Conservation (phyloP, 2,329 filamentous ascomycete genomes). For the Venturia aucupariae region DNA sequence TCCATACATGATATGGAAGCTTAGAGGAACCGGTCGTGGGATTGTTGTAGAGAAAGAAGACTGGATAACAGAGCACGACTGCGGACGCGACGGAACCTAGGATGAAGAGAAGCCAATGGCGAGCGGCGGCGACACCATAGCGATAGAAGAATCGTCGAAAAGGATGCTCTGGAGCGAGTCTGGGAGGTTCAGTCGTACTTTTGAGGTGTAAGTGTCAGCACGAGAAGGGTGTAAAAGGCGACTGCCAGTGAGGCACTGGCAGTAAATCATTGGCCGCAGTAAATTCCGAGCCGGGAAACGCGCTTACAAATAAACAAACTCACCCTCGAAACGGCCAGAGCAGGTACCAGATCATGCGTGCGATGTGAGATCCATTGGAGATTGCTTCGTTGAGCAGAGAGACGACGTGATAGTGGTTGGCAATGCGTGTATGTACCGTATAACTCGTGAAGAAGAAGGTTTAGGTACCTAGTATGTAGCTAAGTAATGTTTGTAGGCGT, state of each 20-base stretch:
- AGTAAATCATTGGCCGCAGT: not conserved
- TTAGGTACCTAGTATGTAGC: too few relatives aligned
- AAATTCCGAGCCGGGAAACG: not conserved
- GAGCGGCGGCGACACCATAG: conserved; percentile 61
- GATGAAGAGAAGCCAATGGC: conserved; percentile 65
- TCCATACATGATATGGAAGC: conserved; percentile 74
- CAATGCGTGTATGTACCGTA: too few relatives aligned
- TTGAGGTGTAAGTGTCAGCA: conserved; percentile 26
- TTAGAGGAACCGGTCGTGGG: conserved; percentile 62
- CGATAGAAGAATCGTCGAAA: conserved; percentile 55
- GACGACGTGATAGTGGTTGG: not conserved
- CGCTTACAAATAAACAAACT: conserved; percentile 27
- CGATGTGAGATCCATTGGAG: not conserved
- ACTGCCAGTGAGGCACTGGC: not conserved
- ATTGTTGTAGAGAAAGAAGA: conserved; percentile 65
- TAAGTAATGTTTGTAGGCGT: too few relatives aligned
- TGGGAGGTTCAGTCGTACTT: conserved; percentile 66
- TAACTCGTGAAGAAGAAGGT: not conserved
- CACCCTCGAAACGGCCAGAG: conserved; percentile 70
- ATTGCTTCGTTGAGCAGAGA: not conserved
- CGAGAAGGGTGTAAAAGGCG: not conserved
- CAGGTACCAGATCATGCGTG: conserved; percentile 64
- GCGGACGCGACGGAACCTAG: conserved; percentile 64
- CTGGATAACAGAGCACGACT: conserved; percentile 62
- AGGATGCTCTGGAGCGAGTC: conserved; percentile 54